These are phyloP conservation scores for Psilocybe cubensis DNA, from an alignment of 768 basidiomycete genomes.

Conservation along the genomic window DNA sequence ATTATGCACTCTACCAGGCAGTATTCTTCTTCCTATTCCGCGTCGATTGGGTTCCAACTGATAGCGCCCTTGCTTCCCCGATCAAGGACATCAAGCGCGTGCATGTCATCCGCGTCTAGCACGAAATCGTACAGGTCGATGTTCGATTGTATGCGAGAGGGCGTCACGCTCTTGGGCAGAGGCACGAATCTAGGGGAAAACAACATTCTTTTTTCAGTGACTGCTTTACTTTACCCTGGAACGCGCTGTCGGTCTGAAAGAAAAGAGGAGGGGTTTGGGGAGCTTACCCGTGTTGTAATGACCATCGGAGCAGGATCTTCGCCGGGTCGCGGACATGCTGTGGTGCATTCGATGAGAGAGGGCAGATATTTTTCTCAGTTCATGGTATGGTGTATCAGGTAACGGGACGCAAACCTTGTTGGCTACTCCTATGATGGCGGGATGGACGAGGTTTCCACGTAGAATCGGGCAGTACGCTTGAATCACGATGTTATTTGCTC, in stretches of 20 bases:
- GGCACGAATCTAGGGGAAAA: conserved; percentile 68
- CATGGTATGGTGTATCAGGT: background rate
- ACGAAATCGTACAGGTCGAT: conserved; percentile 77
- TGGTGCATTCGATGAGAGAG: background rate
- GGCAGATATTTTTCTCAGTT: too few relatives aligned
- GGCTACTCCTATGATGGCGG: conserved; percentile 56
- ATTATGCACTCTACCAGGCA: too few relatives aligned
- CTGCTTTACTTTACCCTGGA: too few relatives aligned
- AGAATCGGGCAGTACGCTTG: conserved; percentile 82
- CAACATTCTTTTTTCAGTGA: too few relatives aligned
- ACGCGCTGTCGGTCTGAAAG: background rate
- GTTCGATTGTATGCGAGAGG: conserved; percentile 74
- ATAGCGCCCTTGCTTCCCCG: conserved; percentile 72
- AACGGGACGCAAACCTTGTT: conserved; percentile 44
- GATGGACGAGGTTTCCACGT: conserved; percentile 58
- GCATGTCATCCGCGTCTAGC: conserved; percentile 67
- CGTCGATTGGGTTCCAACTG: conserved; percentile 74
- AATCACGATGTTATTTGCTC: conserved; percentile 57
- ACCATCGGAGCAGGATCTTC: conserved; percentile 90
- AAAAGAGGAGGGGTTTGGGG: background rate
- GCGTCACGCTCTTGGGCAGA: conserved; percentile 80
- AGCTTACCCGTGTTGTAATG: conserved; percentile 78
- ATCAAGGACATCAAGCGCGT: conserved; percentile 68
- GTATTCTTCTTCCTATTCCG: background rate
- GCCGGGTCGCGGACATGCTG: conserved; percentile 67